Evolutionary conservation across 148 eudicot genomes (phyloP).

Genomic region (Pouteria glomerata): DNA sequence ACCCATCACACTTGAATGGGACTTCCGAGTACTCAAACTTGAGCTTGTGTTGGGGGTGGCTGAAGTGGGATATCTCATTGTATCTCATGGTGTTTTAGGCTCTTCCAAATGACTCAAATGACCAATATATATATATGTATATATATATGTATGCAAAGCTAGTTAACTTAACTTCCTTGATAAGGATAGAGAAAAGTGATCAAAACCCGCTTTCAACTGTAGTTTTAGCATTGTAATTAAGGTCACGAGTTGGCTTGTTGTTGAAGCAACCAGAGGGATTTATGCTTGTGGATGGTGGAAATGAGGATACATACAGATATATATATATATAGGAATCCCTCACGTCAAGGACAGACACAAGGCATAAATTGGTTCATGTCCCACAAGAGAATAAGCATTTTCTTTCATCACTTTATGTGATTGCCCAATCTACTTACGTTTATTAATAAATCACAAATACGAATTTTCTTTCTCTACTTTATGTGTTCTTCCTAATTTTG

Average conservation of each 20-base stretch:
- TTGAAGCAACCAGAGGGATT: conserved; percentile 21
- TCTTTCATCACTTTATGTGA: conserved; percentile 25
- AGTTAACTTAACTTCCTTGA: no score
- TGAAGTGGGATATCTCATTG: conserved; percentile 62
- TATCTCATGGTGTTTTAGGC: conserved; percentile 51
- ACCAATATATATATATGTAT: not conserved
- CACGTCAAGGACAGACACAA: conserved; percentile 17
- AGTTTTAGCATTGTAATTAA: conserved; percentile 9
- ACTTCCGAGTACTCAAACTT: conserved; percentile 52
- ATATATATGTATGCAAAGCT: not conserved
- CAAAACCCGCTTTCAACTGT: not conserved
- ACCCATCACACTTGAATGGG: conserved; percentile 91
- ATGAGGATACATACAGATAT: no score
- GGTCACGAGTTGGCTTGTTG: conserved; percentile 12
- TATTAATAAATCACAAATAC: not conserved
- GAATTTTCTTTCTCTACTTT: no score
- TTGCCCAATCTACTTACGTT: conserved; percentile 13
- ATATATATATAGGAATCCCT: no score
- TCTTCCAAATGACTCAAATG: not conserved
- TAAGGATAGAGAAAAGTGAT: conserved; percentile 1
- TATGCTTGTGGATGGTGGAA: conserved; percentile 14
- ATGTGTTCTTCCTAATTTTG: no score
- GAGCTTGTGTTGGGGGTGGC: conserved; percentile 88
- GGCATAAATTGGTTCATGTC: conserved; percentile 19
- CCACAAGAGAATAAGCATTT: conserved; percentile 19